Evolutionary conservation across 768 basidiomycete species (phyloP).

Genomic region (Lactifluus echinatus): DNA sequence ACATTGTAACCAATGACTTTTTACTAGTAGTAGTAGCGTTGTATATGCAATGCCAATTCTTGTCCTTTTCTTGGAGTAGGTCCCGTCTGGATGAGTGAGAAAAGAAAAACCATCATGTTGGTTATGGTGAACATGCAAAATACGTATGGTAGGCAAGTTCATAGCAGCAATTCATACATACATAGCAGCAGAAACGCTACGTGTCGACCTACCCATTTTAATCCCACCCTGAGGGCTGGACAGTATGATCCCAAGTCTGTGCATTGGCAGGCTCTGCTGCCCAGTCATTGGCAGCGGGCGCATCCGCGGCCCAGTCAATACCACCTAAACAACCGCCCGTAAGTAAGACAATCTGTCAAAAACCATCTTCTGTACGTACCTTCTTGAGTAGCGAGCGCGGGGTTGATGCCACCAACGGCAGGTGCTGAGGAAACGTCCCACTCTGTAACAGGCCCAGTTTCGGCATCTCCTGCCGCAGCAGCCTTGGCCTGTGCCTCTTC

Average conservation of each 20-base stretch:
- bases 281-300: conserved; percentile 25
- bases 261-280: conserved; percentile 26
- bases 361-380: conserved; percentile 33
- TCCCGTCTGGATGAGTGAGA: background rate
- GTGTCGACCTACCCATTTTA: conserved; percentile 6
- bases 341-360: background rate
- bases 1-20: conserved; percentile 1
- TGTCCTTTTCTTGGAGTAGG: background rate
- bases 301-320: conserved; percentile 31
- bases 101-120: conserved; percentile 4
- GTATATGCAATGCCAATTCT: conserved; percentile 4
- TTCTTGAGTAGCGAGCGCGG: conserved; percentile 57
- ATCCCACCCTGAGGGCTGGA: conserved; percentile 17
- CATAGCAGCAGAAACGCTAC: conserved; percentile 11
- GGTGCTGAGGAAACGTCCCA: conserved; percentile 72
- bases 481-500: conserved; percentile 85
- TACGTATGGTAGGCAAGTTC: conserved; percentile 1
- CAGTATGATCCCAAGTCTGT: conserved; percentile 11
- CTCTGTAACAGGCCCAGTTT: conserved; percentile 47
- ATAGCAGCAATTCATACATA: conserved; percentile 15
- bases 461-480: conserved; percentile 48
- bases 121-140: conserved; percentile 1
- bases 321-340: conserved; percentile 23
- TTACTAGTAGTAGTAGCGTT: conserved; percentile 10
- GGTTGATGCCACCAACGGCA: conserved; percentile 66